Evolutionary conservation across 345 rosid species (phyloP).

Genomic region (Pugionium cornutum): DNA sequence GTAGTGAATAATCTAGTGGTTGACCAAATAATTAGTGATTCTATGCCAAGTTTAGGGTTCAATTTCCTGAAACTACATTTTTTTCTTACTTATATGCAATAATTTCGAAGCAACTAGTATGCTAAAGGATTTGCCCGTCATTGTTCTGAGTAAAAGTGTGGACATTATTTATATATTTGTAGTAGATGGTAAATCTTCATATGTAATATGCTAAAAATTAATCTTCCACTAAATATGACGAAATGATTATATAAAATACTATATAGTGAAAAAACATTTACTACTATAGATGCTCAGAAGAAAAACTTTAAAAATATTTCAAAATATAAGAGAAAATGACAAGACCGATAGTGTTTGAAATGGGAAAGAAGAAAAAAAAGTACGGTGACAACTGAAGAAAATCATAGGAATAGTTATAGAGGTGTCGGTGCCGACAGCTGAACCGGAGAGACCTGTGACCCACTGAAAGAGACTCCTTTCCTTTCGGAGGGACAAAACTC

Average conservation of each 20-base stretch:
- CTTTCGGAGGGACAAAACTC: constrained; percentile 38
- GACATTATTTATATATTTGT: not conserved
- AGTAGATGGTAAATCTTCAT: not conserved
- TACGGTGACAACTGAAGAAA: constrained; percentile 1
- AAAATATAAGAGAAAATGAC: too few species aligned
- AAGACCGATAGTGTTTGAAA: not conserved
- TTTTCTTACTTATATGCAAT: not conserved
- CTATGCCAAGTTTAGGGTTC: not conserved
- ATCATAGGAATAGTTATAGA: constrained; percentile 27
- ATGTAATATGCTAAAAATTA: not conserved
- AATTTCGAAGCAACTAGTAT: not conserved
- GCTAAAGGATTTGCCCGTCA: not conserved
- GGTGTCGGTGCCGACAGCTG: constrained; percentile 45
- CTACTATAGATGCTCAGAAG: too few species aligned
- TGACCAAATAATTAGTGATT: not conserved
- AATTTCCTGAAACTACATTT: not conserved
- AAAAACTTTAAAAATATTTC: too few species aligned
- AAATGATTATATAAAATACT: not conserved
- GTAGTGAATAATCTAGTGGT: not conserved
- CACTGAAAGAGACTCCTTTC: constrained; percentile 38
- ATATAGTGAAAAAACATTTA: too few species aligned
- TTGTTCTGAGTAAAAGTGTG: not conserved
- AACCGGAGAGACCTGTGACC: constrained; percentile 37
- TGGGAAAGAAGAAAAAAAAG: constrained; percentile 12
- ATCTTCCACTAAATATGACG: not conserved